A percentile compares a stretch with the other conserved stretches of the same genome.
Conservation (phyloP, 2,329 filamentous ascomycete genomes). For the Aspergillus fischeri region DNA sequence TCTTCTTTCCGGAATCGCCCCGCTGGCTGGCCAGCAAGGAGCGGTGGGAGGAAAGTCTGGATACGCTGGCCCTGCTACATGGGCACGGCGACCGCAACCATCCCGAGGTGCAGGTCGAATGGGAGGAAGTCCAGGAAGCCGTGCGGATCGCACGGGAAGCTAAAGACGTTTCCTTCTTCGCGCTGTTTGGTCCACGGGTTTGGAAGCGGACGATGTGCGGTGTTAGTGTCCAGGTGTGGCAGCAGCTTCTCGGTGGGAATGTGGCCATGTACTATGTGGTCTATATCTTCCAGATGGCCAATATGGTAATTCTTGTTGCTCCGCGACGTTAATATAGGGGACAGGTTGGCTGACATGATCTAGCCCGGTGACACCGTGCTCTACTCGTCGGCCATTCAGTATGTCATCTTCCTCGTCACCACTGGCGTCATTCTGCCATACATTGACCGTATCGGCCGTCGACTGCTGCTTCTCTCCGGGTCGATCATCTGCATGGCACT, state of each 20-base stretch:
- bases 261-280: constrained; percentile 59
- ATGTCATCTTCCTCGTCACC: constrained; percentile 54
- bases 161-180: constrained; percentile 30
- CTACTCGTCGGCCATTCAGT: constrained; percentile 54
- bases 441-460: constrained; percentile 49
- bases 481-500: constrained; percentile 44
- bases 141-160: constrained; percentile 28
- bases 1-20: constrained; percentile 59
- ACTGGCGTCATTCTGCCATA: constrained; percentile 49
- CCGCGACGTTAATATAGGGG: not conserved
- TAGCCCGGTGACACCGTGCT: constrained; percentile 40
- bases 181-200: constrained; percentile 47
- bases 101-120: constrained; percentile 54
- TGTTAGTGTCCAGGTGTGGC: constrained; percentile 53
- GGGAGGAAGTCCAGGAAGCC: constrained; percentile 34
- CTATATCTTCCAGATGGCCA: constrained; percentile 59
- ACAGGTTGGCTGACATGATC: not conserved
- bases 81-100: constrained; percentile 52
- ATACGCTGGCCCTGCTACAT: constrained; percentile 55
- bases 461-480: constrained; percentile 46
- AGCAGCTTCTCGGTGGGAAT: constrained; percentile 55
- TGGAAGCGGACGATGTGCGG: constrained; percentile 52
- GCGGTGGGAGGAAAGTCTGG: constrained; percentile 51
- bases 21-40: constrained; percentile 60
- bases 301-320: constrained; percentile 34